Conservation (phyloP, 306 rosid genomes). For the Alnus rubra region DNA sequence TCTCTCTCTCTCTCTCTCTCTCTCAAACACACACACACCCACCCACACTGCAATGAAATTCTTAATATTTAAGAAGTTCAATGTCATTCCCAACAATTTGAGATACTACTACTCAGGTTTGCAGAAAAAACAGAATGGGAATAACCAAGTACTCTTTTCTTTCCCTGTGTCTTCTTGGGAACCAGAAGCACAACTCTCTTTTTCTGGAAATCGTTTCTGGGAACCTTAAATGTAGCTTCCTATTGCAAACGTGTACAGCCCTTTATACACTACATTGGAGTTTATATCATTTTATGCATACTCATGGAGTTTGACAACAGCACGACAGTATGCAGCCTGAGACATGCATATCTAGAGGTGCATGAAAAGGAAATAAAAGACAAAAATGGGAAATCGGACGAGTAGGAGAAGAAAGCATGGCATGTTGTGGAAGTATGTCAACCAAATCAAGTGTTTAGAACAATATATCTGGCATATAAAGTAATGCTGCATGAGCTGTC, state of each 20-base stretch:
- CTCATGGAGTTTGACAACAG: neutral
- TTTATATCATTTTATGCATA: neutral
- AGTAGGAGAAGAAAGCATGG: neutral
- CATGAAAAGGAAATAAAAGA: neutral
- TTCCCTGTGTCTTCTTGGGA: neutral
- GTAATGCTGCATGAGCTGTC: neutral
- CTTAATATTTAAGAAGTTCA: neutral
- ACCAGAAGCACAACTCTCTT: neutral
- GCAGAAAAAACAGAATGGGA: neutral
- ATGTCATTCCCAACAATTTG: neutral
- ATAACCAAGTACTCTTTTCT: neutral
- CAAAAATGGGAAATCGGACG: neutral
- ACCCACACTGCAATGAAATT: too few relatives aligned
- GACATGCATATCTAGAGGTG: neutral
- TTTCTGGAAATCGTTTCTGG: neutral
- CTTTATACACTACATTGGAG: neutral
- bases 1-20: neutral
- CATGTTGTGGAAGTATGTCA: neutral
- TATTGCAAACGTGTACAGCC: neutral
- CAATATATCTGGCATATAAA: neutral
- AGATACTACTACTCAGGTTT: neutral
- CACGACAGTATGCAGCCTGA: neutral
- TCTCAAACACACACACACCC: too few relatives aligned
- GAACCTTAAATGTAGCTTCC: neutral
- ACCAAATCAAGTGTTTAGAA: neutral